Evolutionary conservation across 176 grass and related monocot genomes (phyloP).

Genomic region (Leersia perrieri): DNA sequence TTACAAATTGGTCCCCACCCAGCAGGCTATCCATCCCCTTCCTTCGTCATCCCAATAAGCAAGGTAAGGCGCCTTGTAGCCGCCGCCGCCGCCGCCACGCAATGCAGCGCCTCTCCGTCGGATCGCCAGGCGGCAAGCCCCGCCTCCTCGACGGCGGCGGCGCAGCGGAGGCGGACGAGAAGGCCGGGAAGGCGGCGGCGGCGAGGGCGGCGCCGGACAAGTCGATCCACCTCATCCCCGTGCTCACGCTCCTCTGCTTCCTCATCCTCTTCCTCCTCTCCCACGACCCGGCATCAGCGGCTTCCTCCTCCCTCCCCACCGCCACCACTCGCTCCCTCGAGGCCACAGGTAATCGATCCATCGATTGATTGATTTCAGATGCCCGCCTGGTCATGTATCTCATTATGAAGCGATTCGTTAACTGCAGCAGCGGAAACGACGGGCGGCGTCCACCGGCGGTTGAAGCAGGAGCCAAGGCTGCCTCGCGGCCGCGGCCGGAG

Average conservation of each 20-base stretch:
- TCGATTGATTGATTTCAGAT: neutral
- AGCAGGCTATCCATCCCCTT: neutral
- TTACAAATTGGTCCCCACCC: too few relatives aligned
- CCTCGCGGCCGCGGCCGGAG: slow-evolving; percentile 42
- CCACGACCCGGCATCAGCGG: slow-evolving; percentile 64
- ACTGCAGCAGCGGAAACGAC: slow-evolving; percentile 21
- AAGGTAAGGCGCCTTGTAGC: too few relatives aligned
- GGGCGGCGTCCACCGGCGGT: slow-evolving; percentile 45
- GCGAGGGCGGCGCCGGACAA: slow-evolving; percentile 33
- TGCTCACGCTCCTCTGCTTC: slow-evolving; percentile 81
- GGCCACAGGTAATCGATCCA: slow-evolving; percentile 23
- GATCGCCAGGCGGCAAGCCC: slow-evolving; percentile 44
- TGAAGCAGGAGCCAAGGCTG: slow-evolving; percentile 47
- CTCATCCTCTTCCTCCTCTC: slow-evolving; percentile 88
- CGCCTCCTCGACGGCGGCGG: slow-evolving; percentile 16
- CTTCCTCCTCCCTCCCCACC: slow-evolving; percentile 28
- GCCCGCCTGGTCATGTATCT: neutral
- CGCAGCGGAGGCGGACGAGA: slow-evolving; percentile 16
- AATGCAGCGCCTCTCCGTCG: slow-evolving; percentile 90
- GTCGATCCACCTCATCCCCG: slow-evolving; percentile 79
- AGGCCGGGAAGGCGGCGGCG: slow-evolving; percentile 48
- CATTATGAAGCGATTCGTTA: neutral
- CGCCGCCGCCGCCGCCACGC: slow-evolving; percentile 29
- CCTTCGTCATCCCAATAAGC: neutral
- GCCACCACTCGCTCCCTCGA: slow-evolving; percentile 37